Conservation (phyloP, 805 yeast species). For the Wickerhamomyces canadensis region DNA sequence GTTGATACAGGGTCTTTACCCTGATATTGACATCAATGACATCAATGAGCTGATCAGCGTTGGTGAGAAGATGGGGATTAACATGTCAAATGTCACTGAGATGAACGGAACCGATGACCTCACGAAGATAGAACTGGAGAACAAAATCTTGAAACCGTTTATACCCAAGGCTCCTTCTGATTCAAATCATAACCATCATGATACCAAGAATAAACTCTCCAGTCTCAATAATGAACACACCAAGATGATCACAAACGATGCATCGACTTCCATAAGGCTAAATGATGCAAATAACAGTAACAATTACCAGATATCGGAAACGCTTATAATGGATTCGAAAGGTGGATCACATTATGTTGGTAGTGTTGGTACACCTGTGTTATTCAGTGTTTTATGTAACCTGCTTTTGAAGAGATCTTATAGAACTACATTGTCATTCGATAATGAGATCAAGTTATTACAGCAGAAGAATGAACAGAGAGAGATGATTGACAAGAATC, state of each 20-base stretch:
- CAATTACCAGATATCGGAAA: slow-evolving; percentile 13
- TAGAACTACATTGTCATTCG: slow-evolving; percentile 33
- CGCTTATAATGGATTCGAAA: slow-evolving; percentile 37
- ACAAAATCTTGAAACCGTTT: slow-evolving; percentile 18
- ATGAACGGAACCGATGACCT: slow-evolving; percentile 8
- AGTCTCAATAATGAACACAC: no score
- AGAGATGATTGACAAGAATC: slow-evolving; percentile 8
- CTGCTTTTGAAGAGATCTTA: slow-evolving; percentile 29
- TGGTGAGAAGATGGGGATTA: slow-evolving; percentile 18
- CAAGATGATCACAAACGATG: no score
- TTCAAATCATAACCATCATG: no score
- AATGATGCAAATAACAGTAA: background rate
- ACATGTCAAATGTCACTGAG: slow-evolving; percentile 8
- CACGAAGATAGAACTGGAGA: slow-evolving; percentile 14
- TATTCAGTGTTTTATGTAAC: slow-evolving; percentile 38
- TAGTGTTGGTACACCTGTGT: slow-evolving; percentile 38
- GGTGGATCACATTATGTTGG: slow-evolving; percentile 47
- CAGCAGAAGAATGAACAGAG: slow-evolving; percentile 8
- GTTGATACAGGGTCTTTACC: slow-evolving; percentile 36
- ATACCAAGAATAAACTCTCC: no score
- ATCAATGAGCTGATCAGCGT: slow-evolving; percentile 34
- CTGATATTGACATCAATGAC: slow-evolving; percentile 38
- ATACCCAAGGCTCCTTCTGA: slow-evolving; percentile 14
- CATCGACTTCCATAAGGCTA: no score
- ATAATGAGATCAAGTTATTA: slow-evolving; percentile 22